These are phyloP conservation scores for Immersiella caudata DNA, from an alignment of 495 filamentous ascomycete genomes.

Conservation along the genomic window DNA sequence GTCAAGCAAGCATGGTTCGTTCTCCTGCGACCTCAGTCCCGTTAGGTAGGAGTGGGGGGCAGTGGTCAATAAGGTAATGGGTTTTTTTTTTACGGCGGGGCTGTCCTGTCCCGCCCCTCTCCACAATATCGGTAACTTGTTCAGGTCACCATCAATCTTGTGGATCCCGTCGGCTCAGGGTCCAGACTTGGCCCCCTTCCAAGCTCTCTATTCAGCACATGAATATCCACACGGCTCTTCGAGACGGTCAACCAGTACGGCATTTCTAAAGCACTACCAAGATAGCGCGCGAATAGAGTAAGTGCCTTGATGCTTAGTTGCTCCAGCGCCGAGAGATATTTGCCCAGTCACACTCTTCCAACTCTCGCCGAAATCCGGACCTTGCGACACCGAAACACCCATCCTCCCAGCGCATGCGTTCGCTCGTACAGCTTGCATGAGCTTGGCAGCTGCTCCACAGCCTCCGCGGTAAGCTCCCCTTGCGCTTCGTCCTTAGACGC, in stretches of 20 bases:
- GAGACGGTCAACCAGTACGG: neutral
- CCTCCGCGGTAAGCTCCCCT: neutral
- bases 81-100: neutral
- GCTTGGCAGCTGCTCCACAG: neutral
- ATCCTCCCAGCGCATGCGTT: neutral
- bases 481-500: neutral
- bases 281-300: too few relatives aligned
- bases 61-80: neutral
- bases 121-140: neutral
- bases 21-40: neutral
- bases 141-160: neutral
- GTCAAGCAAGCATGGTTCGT: neutral
- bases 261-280: too few relatives aligned
- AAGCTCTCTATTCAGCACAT: neutral
- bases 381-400: neutral
- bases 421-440: neutral
- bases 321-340: too few relatives aligned
- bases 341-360: neutral
- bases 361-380: constrained; percentile 10
- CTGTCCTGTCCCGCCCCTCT: neutral
- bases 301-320: too few relatives aligned
- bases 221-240: neutral
- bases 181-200: neutral
- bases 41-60: neutral
- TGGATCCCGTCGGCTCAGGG: neutral